These are phyloP conservation scores for Salix purpurea DNA, from an alignment of 345 rosid genomes.

Conservation along the genomic window DNA sequence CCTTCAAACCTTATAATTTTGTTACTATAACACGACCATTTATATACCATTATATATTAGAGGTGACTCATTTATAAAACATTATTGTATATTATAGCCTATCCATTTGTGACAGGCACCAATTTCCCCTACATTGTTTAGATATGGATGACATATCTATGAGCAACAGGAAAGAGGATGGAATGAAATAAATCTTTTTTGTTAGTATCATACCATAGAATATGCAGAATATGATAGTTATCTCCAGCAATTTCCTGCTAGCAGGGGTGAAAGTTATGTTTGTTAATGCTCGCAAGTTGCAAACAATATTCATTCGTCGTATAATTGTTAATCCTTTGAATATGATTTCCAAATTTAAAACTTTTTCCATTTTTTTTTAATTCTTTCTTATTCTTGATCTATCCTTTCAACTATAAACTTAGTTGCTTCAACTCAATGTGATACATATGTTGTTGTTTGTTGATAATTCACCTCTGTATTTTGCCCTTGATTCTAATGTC, in stretches of 20 bases:
- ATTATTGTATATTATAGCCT: too few species aligned
- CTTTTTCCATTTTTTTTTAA: background rate
- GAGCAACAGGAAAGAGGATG: background rate
- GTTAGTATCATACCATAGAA: background rate
- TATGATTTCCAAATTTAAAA: background rate
- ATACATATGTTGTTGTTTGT: background rate
- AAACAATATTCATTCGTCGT: background rate
- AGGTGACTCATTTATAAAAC: too few species aligned
- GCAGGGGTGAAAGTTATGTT: background rate
- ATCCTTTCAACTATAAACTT: too few species aligned
- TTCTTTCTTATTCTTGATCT: background rate
- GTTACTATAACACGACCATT: too few species aligned
- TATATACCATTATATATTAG: too few species aligned
- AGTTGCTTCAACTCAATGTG: background rate
- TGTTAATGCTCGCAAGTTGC: background rate
- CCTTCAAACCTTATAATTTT: too few species aligned
- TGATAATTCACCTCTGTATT: background rate
- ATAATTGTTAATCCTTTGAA: background rate
- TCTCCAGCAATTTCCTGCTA: background rate
- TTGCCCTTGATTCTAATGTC: background rate
- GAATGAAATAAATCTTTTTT: background rate
- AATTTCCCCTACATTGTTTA: too few species aligned
- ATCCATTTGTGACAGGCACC: too few species aligned
- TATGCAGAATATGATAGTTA: background rate
- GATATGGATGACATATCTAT: background rate